Base-by-base conservation (phyloP, 768 basidiomycete species). In the Dacryopinax primogenitus region DNA sequence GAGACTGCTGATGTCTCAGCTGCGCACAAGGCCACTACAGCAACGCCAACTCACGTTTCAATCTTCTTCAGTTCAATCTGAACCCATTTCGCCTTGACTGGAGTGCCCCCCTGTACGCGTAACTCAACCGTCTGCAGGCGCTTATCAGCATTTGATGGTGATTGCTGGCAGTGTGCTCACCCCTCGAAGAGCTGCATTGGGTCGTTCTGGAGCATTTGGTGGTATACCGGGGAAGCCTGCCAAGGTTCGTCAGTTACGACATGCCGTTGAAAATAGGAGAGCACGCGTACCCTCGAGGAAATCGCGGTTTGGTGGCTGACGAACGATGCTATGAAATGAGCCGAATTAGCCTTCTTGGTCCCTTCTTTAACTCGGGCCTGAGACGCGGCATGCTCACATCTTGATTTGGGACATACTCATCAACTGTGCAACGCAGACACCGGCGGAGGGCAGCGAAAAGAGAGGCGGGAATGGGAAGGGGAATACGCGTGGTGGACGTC, bases 11-110 rank as follows among this genome's bases (percentile, higher is more conserved):
- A 58, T 28, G 26, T 58, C 51, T 58, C 51, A 58, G 51, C 11
- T 58, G 51, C 9, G 26, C 26, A 3, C 32, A 2, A 13, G 7
- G 6, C 11, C 12, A 3, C 2, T 18, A 6, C 9, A 6, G 15
- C 26, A 9, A 28, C 9, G 18, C 15, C 9, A 13, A 58, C 51
- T 11, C 32, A 58, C 2, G 83, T 86, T 75, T 97, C 94, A 44
- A 94, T 84, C 78, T 93, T 93, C 69, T 90, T 84, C 73, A 96
- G 80, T 76, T 95, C 92, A 67, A 96, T 84, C 68, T 87, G 84
- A 28, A 97, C 86, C 86, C 90, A 95, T 75, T 92, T 90, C 30
- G 90, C 90, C 77, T 92, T 93, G 72, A 90, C 82, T 16, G 88
- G 87, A 67, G 84, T 81, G 1, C 70, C 69, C 62, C 79, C 77